Evolutionary conservation across 108 stramenopile species (phyloP).

Genomic region (Cylindrotheca closterium): DNA sequence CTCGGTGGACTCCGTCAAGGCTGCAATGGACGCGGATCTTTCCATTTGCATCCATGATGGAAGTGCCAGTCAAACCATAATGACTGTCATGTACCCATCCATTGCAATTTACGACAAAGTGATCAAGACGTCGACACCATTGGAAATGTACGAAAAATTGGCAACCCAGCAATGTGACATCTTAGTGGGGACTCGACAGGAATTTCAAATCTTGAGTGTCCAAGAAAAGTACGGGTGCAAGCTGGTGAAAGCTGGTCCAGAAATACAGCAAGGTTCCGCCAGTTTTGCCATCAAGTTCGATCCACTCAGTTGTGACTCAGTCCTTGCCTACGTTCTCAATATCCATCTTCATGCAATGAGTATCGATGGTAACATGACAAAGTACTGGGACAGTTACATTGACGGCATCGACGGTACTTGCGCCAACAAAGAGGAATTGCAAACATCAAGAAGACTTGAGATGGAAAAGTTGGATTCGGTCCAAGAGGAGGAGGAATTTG

Average conservation of each 20-base stretch:
- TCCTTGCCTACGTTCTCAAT: not conserved
- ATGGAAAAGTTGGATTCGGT: no score
- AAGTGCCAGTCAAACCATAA: not conserved
- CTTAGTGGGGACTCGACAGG: constrained; percentile 1
- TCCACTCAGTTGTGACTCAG: not conserved
- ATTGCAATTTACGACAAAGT: not conserved
- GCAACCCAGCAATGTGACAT: constrained; percentile 1
- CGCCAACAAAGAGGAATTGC: no score
- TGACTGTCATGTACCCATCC: not conserved
- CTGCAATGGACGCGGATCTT: not conserved
- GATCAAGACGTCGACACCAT: not conserved
- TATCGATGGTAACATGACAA: not conserved
- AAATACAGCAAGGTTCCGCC: not conserved
- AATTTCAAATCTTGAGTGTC: not conserved
- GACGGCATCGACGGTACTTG: not conserved
- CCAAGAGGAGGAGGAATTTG: not conserved
- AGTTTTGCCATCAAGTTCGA: not conserved
- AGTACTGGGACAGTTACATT: not conserved
- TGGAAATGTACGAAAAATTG: not conserved
- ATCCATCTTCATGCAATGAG: not conserved
- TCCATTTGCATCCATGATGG: constrained; percentile 1
- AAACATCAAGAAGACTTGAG: no score
- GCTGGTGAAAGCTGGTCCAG: not conserved
- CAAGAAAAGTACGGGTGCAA: not conserved
- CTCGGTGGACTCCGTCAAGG: not conserved